phyloP scores from a whole-genome alignment of 805 yeast genomes.

The Starmerella vitae region DNA sequence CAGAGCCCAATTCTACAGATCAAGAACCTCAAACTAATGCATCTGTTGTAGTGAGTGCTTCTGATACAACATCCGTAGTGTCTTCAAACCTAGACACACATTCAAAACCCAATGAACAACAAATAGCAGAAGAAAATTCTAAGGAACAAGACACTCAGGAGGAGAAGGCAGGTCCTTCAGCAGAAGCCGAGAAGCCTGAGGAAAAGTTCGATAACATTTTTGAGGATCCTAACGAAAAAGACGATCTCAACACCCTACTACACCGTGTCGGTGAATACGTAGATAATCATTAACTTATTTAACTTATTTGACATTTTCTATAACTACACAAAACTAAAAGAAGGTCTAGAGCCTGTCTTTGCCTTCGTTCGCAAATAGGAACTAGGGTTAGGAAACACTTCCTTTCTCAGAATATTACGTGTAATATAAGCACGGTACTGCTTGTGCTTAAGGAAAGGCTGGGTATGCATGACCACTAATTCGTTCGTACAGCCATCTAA shows the following conservation, averaged over 20 bases:
- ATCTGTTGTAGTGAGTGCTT: too few relatives aligned
- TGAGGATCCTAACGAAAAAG: slow-evolving; percentile 7
- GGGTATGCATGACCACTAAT: not conserved
- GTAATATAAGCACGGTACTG: not conserved
- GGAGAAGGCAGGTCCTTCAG: too few relatives aligned
- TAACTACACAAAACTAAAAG: not conserved
- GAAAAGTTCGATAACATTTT: not conserved
- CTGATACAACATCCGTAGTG: too few relatives aligned
- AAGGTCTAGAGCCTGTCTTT: too few relatives aligned
- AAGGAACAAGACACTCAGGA: too few relatives aligned
- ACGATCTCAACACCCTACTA: slow-evolving; percentile 13
- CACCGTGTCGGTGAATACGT: slow-evolving; percentile 17
- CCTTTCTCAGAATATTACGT: not conserved
- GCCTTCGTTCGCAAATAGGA: too few relatives aligned
- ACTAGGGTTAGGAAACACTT: not conserved
- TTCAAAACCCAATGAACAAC: too few relatives aligned
- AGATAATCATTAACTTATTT: slow-evolving; percentile 8
- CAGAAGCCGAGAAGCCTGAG: too few relatives aligned
- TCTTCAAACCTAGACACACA: too few relatives aligned
- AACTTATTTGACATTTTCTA: not conserved
- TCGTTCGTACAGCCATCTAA: not conserved
- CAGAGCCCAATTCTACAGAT: too few relatives aligned
- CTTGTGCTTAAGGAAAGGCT: not conserved
- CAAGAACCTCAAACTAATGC: too few relatives aligned
- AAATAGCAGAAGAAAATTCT: too few relatives aligned